Evolutionary conservation across 106 monocot species (phyloP).

Genomic region (Platanthera zijinensis): DNA sequence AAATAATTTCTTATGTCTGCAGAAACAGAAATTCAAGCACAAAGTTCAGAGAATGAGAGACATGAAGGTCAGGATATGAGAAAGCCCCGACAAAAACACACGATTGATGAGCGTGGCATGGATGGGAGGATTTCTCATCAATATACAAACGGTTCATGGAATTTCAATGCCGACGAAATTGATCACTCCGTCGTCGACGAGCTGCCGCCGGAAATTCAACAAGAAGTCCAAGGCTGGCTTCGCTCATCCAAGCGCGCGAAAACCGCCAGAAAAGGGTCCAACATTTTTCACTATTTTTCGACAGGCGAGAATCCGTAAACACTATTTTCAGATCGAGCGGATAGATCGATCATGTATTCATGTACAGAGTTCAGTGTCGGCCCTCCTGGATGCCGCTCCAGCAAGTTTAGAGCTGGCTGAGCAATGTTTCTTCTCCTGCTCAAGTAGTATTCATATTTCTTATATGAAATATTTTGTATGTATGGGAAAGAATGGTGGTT

Average conservation of each 20-base stretch:
- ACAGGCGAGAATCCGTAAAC: background rate
- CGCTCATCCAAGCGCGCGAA: constrained; percentile 39
- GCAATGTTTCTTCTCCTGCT: too few species aligned
- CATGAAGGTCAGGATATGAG: background rate
- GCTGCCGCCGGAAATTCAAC: constrained; percentile 75
- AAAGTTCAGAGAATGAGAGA: background rate
- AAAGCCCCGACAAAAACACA: background rate
- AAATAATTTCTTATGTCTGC: background rate
- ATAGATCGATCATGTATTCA: too few species aligned
- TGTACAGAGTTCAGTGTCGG: too few species aligned
- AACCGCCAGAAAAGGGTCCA: constrained; percentile 29
- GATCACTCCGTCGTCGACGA: constrained; percentile 77
- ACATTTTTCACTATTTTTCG: constrained; percentile 52
- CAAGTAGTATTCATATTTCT: too few species aligned
- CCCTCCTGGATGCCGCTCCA: too few species aligned
- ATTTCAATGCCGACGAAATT: constrained; percentile 45
- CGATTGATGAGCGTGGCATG: background rate
- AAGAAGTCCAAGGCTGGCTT: constrained; percentile 67
- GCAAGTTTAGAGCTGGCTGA: too few species aligned
- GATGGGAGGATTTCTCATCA: background rate
- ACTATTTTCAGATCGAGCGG: background rate
- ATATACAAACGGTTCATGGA: constrained; percentile 25
- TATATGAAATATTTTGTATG: too few species aligned
- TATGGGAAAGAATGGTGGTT: too few species aligned
- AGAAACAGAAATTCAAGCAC: background rate